Evolutionary conservation across 768 basidiomycete genomes (phyloP), one percentile per base, ranked within the genome.

Genomic region (Termitomyces sp.): DNA sequence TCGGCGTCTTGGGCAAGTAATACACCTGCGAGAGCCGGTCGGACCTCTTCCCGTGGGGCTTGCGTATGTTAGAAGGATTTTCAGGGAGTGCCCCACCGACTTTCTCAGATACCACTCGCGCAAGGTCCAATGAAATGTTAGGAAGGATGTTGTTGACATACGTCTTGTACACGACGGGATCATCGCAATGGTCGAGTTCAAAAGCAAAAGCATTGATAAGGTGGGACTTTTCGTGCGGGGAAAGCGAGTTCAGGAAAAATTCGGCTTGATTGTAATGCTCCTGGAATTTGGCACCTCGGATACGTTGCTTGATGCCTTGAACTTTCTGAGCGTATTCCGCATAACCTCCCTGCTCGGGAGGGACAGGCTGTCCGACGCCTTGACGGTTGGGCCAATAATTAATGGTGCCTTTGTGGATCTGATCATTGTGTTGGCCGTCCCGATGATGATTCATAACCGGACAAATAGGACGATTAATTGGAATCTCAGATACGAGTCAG

Each of bases 351-450:
- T 84, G 61, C 1, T 73, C 68, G 0, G 72, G 65, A 13, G 80
- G 69, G 15, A 80, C 77, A 0, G 87, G 86, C 13, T 71, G 72
- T 13, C 77, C 79, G 6, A 75, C 68, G 12, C 75, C 69, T 47
- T 81, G 78, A 12, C 93, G 82, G 68, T 95, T 95, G 0, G 94
- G 94, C 81, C 84, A 90, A 67, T 95, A 95, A 65, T 93, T 93
- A 65, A 88, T 71, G 5, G 61, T 70, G 54, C 80, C 81, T 66
- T 80, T 83, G 46, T 77, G 74, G 58, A 90, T 89, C 31, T 75
- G 81, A 60, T 81, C 79, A 50, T 86, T 79, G 58, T 72, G 70
- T 60, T 76, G 68, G 1, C 89, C 89, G 64, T 86, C 87, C 41
- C 88, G 83, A 44, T 88, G 75, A 59, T 83, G 78, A 65, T 86